Base-by-base conservation (phyloP, 106 monocot species). In the Ottelia alismoides region DNA sequence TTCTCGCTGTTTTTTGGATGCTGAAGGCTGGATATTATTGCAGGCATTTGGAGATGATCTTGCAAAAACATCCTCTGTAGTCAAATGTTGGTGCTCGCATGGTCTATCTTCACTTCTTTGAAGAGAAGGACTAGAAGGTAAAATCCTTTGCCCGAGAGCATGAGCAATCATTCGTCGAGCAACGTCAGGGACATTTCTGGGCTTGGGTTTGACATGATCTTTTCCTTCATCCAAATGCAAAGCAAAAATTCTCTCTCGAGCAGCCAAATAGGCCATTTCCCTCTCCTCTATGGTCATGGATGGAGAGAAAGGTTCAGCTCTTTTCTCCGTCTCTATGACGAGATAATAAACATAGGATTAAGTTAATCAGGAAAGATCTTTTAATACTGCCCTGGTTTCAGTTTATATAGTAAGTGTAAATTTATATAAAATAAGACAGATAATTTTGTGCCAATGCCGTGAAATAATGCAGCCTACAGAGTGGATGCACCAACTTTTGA, bases 101-200 rank as follows among this genome's bases (percentile, higher is more conserved):
- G 30, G 32, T 29, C 46, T 52, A n/a, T 50, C 49, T 19, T 53
- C 70, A 17, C n/a, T 17, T 19, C 20, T 28, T 23, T 65, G 40
- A 20, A 3, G 9, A 58, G 40, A 16, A 43, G 16, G 10, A 7
- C 16, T 43, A 7, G 40, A 43, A 16, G 47, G 31, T 24, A 18
- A 31, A 30, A 77, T 63, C 27, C 63, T 80, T 51, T 78, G 69
- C 2, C 87, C 87, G 35, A 94, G 84, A 65, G 93, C 87, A 69
- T 94, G 93, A 18, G 83, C 83, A 61, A 94, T 94, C 93, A 94
- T 94, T 49, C 93, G 52, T 25, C 60, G 80, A 60, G 93, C 93
- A 55, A 84, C 87, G 24, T 65, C 73, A 35, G 93, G 87, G 58
- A 77, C 66, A 28, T 64, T 74, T 11, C 80, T 65, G 18, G 83